Conservation (phyloP, 345 rosid species). For the Salix suchowensis region DNA sequence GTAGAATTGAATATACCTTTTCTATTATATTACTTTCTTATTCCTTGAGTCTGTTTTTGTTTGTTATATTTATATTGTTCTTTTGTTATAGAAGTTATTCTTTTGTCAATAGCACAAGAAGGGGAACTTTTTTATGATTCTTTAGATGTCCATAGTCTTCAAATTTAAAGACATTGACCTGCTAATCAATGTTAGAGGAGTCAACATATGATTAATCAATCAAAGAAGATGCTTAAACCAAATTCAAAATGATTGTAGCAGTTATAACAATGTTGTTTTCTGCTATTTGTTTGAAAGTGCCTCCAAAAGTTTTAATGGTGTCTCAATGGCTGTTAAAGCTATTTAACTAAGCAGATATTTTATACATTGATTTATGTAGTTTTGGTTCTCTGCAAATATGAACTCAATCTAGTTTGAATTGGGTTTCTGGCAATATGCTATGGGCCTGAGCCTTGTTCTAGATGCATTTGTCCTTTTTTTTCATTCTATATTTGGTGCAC, state of each 20-base stretch:
- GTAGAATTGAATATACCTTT: slow-evolving; percentile 6
- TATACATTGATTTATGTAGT: neutral
- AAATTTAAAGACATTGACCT: neutral
- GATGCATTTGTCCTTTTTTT: no score
- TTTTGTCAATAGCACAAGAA: neutral
- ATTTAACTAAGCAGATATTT: neutral
- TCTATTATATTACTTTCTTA: neutral
- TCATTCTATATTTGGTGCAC: neutral
- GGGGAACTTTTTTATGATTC: neutral
- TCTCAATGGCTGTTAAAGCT: neutral
- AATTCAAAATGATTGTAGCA: neutral
- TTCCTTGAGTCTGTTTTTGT: neutral
- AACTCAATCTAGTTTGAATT: neutral
- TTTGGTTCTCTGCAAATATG: neutral
- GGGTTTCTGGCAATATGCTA: neutral
- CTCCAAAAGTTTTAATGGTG: neutral
- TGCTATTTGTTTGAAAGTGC: neutral
- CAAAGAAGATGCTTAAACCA: neutral
- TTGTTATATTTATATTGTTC: neutral
- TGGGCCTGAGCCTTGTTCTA: neutral
- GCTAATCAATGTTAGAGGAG: neutral
- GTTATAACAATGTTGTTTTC: neutral
- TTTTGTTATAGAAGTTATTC: neutral
- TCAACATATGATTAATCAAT: neutral
- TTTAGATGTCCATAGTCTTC: neutral